phyloP scores from a whole-genome alignment of 176 grass and related monocot genomes.

The Dendrocalamus sinicus region DNA sequence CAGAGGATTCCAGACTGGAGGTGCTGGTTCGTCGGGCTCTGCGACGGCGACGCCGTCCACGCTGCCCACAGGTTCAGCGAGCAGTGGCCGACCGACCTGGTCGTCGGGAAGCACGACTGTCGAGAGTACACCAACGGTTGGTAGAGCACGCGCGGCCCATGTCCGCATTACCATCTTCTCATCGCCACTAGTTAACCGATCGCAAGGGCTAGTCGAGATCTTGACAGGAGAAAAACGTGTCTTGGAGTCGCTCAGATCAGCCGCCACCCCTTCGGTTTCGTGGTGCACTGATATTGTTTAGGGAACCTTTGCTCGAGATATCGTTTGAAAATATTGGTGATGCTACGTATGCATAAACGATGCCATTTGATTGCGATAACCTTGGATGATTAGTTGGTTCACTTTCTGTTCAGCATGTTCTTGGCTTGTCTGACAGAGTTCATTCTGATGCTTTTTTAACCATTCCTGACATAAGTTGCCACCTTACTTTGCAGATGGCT shows the following conservation, averaged over 20 bases:
- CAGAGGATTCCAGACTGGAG: slow-evolving; percentile 56
- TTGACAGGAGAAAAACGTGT: slow-evolving; percentile 77
- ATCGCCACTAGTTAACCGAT: background rate
- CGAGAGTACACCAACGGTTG: slow-evolving; percentile 79
- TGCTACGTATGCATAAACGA: background rate
- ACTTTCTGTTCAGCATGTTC: background rate
- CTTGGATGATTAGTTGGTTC: background rate
- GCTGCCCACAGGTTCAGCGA: slow-evolving; percentile 74
- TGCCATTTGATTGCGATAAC: background rate
- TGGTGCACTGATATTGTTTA: slow-evolving; percentile 32
- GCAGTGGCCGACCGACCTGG: slow-evolving; percentile 65
- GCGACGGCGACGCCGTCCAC: slow-evolving; percentile 42
- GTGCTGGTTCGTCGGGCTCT: slow-evolving; percentile 79
- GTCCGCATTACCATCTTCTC: background rate
- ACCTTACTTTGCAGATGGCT: slow-evolving; percentile 29
- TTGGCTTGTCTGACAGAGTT: background rate
- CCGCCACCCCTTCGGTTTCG: slow-evolving; percentile 3
- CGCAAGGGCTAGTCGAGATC: slow-evolving; percentile 67
- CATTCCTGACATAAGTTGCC: background rate
- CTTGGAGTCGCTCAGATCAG: slow-evolving; percentile 48
- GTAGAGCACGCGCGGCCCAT: background rate
- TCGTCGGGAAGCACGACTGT: slow-evolving; percentile 81
- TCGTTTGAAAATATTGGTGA: slow-evolving; percentile 26
- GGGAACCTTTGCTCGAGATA: slow-evolving; percentile 35
- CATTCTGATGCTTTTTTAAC: background rate